Evolutionary conservation across 352 stramenopile species (phyloP).

Genomic region (Globisporangium canariense): DNA sequence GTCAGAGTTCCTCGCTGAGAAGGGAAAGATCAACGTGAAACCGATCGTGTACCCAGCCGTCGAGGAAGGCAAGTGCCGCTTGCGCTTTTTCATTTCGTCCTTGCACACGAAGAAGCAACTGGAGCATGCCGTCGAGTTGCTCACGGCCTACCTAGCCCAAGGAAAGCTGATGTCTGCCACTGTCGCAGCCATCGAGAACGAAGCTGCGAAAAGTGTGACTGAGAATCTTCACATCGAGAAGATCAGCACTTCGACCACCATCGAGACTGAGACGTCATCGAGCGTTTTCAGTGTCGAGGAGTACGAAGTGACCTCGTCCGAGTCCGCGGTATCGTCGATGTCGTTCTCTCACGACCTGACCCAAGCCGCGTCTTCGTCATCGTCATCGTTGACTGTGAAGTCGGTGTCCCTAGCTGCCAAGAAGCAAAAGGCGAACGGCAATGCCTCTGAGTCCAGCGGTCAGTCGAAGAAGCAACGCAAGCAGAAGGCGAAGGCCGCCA

Average conservation of each 20-base stretch:
- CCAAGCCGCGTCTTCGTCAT: constrained; percentile 1
- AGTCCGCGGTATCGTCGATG: background rate
- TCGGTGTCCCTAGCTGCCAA: constrained; percentile 4
- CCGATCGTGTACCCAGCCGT: constrained; percentile 85
- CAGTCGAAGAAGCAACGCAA: constrained; percentile 19
- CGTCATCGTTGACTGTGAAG: background rate
- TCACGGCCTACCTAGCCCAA: constrained; percentile 35
- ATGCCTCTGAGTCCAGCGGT: background rate
- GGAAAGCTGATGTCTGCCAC: background rate
- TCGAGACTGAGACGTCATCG: constrained; percentile 6
- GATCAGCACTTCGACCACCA: background rate
- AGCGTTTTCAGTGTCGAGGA: constrained; percentile 8
- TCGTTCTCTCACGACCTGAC: constrained; percentile 7
- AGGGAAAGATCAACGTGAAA: constrained; percentile 74
- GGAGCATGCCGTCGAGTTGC: constrained; percentile 41
- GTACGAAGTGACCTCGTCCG: constrained; percentile 3
- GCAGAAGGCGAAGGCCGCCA: constrained; percentile 16
- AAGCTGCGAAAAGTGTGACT: background rate
- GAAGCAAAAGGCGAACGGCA: constrained; percentile 7
- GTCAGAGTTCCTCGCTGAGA: constrained; percentile 53
- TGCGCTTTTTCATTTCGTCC: constrained; percentile 86
- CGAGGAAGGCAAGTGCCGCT: constrained; percentile 76
- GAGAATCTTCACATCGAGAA: constrained; percentile 1
- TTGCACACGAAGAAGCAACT: constrained; percentile 71
- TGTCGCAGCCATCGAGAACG: constrained; percentile 1